Conservation (phyloP, 257 asterid species). For the Vinca minor region DNA sequence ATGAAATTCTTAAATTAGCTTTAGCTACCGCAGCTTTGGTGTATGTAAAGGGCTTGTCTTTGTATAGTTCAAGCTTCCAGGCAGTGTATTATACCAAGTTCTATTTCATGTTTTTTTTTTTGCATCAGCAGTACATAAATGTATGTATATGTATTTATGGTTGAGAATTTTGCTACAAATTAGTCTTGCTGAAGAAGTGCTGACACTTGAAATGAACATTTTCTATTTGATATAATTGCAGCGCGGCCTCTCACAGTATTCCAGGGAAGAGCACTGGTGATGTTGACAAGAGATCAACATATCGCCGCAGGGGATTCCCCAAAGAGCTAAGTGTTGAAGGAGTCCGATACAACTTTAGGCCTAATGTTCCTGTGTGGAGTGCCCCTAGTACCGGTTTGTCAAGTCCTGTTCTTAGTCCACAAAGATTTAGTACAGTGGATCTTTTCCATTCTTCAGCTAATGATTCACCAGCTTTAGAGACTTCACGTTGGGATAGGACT, state of each 20-base stretch:
- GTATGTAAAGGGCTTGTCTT: too few species aligned
- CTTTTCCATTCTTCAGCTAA: constrained; percentile 32
- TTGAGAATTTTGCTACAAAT: too few species aligned
- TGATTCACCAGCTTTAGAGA: constrained; percentile 22
- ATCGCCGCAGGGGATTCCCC: constrained; percentile 39
- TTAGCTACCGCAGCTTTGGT: too few species aligned
- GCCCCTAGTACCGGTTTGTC: constrained; percentile 70
- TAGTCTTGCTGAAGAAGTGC: background rate
- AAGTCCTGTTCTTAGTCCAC: constrained; percentile 67
- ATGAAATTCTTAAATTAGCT: background rate
- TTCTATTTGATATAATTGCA: constrained; percentile 24
- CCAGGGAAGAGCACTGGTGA: constrained; percentile 36
- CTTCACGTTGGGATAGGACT: constrained; percentile 28
- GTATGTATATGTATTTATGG: too few species aligned
- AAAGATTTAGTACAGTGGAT: constrained; percentile 43
- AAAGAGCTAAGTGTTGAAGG: constrained; percentile 36
- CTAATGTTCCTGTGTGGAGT: constrained; percentile 45
- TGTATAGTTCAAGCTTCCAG: too few species aligned
- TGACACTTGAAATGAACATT: background rate
- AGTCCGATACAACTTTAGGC: constrained; percentile 24
- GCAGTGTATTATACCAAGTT: background rate
- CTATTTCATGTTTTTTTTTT: background rate
- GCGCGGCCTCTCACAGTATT: constrained; percentile 11
- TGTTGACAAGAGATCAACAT: constrained; percentile 24
- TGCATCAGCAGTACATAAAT: background rate